A percentile compares a stretch with the other conserved stretches of the same genome.
phyloP scores from a whole-genome alignment of 139 green algal genomes.

The Chlorella sp. region DNA sequence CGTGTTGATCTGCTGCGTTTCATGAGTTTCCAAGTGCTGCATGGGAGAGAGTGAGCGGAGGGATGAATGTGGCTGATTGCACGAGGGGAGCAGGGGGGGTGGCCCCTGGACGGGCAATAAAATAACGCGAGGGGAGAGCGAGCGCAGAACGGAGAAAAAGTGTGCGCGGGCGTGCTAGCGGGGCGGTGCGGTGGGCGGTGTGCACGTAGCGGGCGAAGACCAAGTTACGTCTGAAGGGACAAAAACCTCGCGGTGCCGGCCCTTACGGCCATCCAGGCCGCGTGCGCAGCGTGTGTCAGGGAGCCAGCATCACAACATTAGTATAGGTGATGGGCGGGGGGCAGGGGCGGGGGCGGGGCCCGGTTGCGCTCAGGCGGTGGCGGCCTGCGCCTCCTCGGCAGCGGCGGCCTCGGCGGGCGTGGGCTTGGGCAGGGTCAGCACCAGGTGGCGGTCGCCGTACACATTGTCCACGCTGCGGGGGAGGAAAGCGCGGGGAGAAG shows the following conservation, averaged over 20 bases:
- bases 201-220: too few relatives aligned
- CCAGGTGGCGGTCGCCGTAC: constrained; percentile 84
- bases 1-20: too few relatives aligned
- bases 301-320: too few relatives aligned
- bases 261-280: too few relatives aligned
- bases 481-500: too few relatives aligned
- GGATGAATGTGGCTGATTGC: neutral
- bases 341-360: neutral
- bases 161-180: neutral
- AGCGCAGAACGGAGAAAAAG: neutral
- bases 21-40: too few relatives aligned
- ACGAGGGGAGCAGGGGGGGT: neutral
- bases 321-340: too few relatives aligned
- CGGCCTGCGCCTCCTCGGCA: constrained; percentile 1
- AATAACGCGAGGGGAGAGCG: neutral
- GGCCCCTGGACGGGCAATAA: neutral
- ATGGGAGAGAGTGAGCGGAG: too few relatives aligned
- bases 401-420: neutral
- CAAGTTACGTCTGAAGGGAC: neutral
- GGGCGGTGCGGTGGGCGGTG: too few relatives aligned
- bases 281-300: too few relatives aligned
- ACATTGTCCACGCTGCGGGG: constrained; percentile 94
- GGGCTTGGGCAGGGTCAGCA: constrained; percentile 25
- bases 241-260: neutral
- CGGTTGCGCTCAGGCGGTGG: neutral